A percentile compares a stretch with the other conserved stretches of the same genome.
Evolutionary conservation across 192 early-diverging fungal genomes (phyloP).

Genomic region (Polychytrium aggregatum): DNA sequence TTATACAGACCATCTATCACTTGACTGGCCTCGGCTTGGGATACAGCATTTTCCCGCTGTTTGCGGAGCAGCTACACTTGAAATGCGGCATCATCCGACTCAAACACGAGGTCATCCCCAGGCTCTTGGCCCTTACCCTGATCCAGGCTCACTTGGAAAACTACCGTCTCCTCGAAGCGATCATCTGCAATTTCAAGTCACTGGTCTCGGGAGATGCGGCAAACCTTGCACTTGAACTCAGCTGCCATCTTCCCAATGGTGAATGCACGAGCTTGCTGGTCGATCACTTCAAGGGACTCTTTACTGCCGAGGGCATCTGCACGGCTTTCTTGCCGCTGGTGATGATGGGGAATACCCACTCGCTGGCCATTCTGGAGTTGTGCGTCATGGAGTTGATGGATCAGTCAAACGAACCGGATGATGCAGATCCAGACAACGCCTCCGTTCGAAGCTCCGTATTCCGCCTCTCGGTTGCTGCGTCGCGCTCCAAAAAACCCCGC

Average conservation of each 20-base stretch:
- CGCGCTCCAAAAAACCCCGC: neutral
- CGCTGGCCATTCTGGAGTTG: constrained; percentile 21
- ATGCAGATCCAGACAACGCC: too few relatives aligned
- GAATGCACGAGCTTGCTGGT: constrained; percentile 18
- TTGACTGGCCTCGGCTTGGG: too few relatives aligned
- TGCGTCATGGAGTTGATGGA: constrained; percentile 18
- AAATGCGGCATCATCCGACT: too few relatives aligned
- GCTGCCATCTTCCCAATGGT: constrained; percentile 17
- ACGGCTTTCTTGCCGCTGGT: constrained; percentile 15
- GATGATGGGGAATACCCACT: constrained; percentile 15
- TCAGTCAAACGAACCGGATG: too few relatives aligned
- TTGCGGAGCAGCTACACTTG: too few relatives aligned
- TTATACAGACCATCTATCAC: too few relatives aligned
- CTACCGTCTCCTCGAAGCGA: constrained; percentile 7
- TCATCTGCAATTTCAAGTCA: neutral
- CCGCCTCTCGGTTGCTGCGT: neutral
- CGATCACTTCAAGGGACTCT: constrained; percentile 8
- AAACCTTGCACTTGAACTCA: constrained; percentile 26
- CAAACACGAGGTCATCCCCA: constrained; percentile 19
- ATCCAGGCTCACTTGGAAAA: constrained; percentile 14
- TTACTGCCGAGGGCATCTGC: constrained; percentile 18
- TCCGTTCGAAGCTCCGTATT: too few relatives aligned
- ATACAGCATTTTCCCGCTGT: too few relatives aligned
- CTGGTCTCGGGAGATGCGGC: constrained; percentile 11
- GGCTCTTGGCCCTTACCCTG: constrained; percentile 18